Conservation (phyloP, 371 early-diverging fungal genomes). For the Rhizopus arrhizus region DNA sequence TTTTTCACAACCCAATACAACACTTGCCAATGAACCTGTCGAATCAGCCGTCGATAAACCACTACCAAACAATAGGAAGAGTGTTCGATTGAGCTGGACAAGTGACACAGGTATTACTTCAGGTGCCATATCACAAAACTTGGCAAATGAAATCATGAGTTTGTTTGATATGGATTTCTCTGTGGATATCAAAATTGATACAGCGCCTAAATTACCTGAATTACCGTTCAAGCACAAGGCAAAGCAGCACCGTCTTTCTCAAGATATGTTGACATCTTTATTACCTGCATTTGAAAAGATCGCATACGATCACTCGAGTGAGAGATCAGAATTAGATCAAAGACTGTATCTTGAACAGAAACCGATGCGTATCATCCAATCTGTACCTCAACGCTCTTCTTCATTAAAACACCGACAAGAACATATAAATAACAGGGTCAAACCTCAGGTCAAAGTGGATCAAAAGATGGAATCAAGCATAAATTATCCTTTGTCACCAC, state of each 20-base stretch:
- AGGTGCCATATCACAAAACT: slow-evolving; percentile 32
- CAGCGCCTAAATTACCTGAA: slow-evolving; percentile 47
- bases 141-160: slow-evolving; percentile 54
- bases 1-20: slow-evolving; percentile 28
- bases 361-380: slow-evolving; percentile 25
- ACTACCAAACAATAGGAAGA: slow-evolving; percentile 16
- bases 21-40: slow-evolving; percentile 19
- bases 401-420: slow-evolving; percentile 26
- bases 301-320: slow-evolving; percentile 21
- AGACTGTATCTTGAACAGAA: slow-evolving; percentile 5
- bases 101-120: slow-evolving; percentile 44
- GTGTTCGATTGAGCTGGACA: slow-evolving; percentile 40
- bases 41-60: slow-evolving; percentile 25
- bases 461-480: no score
- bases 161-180: slow-evolving; percentile 58
- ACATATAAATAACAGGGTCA: not conserved
- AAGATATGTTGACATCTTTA: slow-evolving; percentile 25
- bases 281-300: slow-evolving; percentile 34
- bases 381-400: slow-evolving; percentile 34
- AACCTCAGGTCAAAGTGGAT: not conserved
- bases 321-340: slow-evolving; percentile 4
- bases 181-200: slow-evolving; percentile 45
- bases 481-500: slow-evolving; percentile 8
- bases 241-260: slow-evolving; percentile 22
- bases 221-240: slow-evolving; percentile 28